Evolutionary conservation across 2,329 filamentous ascomycete species (phyloP).

Genomic region (Claviceps fusiformis): DNA sequence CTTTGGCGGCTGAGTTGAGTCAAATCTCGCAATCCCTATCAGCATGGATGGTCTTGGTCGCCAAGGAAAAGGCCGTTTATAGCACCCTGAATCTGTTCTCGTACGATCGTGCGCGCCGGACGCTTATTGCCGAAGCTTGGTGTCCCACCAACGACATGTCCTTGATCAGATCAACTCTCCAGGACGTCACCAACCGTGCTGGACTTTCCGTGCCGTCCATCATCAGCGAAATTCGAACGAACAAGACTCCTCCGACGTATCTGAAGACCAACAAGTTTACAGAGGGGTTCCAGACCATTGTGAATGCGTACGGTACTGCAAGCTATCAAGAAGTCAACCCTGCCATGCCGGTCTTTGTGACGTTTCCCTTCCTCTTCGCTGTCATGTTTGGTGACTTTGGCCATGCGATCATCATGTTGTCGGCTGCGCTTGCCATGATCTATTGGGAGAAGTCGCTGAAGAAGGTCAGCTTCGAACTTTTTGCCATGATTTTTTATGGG

Average conservation of each 20-base stretch:
- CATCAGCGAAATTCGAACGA: conserved; percentile 93
- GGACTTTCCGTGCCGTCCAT: conserved; percentile 96
- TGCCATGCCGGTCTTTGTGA: conserved; percentile 86
- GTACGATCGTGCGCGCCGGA: conserved; percentile 90
- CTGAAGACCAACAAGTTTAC: conserved; percentile 98
- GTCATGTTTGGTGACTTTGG: conserved; percentile 99
- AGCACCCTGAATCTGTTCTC: conserved; percentile 92
- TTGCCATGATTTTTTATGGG: conserved; percentile 97
- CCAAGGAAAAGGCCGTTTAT: conserved; percentile 97
- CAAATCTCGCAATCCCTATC: conserved; percentile 87
- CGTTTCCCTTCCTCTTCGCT: conserved; percentile 97
- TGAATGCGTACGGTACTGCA: conserved; percentile 94
- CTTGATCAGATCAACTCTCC: conserved; percentile 81
- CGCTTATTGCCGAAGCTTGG: conserved; percentile 95
- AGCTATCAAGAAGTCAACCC: conserved; percentile 98
- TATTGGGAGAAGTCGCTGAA: conserved; percentile 89
- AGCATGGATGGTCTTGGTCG: conserved; percentile 94
- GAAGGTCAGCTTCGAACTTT: conserved; percentile 86
- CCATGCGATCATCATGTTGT: conserved; percentile 79
- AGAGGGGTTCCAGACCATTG: conserved; percentile 95
- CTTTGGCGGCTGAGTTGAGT: conserved; percentile 80
- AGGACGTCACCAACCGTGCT: conserved; percentile 92
- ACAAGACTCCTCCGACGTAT: conserved; percentile 94
- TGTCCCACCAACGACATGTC: conserved; percentile 83
- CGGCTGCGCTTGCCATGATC: conserved; percentile 81